These are phyloP conservation scores for Penicillium lagena DNA, from an alignment of 495 filamentous ascomycete genomes.

Conservation along the genomic window DNA sequence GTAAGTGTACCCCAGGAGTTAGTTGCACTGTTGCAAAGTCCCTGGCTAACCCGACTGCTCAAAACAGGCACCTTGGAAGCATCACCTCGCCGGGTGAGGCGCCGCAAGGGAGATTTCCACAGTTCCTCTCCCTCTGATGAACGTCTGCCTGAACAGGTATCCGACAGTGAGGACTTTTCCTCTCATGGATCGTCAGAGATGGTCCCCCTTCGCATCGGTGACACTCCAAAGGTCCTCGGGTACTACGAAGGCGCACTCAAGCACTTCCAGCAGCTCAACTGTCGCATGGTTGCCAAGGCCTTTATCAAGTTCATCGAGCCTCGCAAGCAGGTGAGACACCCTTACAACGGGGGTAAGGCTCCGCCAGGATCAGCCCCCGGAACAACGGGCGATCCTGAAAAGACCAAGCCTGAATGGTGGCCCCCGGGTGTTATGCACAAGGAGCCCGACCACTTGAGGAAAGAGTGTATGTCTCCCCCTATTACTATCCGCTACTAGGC, in stretches of 20 bases:
- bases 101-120: constrained; percentile 23
- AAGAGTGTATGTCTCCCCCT: constrained; percentile 51
- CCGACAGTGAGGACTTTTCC: constrained; percentile 20
- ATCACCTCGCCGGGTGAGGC: constrained; percentile 27
- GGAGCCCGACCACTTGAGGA: constrained; percentile 81
- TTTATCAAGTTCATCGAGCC: constrained; percentile 79
- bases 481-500: no score
- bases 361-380: constrained; percentile 29
- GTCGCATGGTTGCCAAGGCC: constrained; percentile 62
- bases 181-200: constrained; percentile 23
- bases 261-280: constrained; percentile 66
- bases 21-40: no score
- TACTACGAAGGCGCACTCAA: constrained; percentile 49
- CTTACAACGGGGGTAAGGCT: constrained; percentile 58
- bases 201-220: constrained; percentile 32
- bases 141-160: constrained; percentile 17
- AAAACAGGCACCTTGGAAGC: constrained; percentile 10
- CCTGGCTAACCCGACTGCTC: neutral
- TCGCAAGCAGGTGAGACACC: constrained; percentile 63
- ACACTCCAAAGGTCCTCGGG: constrained; percentile 25
- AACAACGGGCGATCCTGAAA: constrained; percentile 41
- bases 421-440: constrained; percentile 59
- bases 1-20: constrained; percentile 12
- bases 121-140: constrained; percentile 9
- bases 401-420: constrained; percentile 77